These are phyloP conservation scores for Rhododendron molle DNA, from an alignment of 148 eudicot genomes.

Conservation along the genomic window DNA sequence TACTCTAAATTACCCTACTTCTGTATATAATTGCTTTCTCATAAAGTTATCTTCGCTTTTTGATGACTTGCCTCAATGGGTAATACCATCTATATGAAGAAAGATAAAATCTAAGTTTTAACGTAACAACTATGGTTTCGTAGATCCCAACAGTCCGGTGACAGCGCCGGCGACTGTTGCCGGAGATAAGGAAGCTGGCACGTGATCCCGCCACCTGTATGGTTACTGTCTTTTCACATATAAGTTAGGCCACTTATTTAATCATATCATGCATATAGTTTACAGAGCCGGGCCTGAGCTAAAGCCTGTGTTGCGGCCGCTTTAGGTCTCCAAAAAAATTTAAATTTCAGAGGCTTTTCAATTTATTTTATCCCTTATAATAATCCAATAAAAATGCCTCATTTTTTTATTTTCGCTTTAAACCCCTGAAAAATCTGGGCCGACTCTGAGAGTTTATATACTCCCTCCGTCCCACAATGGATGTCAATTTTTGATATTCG, in stretches of 20 bases:
- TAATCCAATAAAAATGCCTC: too few relatives aligned
- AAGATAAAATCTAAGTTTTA: conserved; percentile 11
- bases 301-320: too few relatives aligned
- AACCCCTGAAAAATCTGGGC: too few relatives aligned
- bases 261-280: neutral
- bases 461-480: too few relatives aligned
- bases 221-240: conserved; percentile 5
- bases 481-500: too few relatives aligned
- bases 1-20: neutral
- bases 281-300: too few relatives aligned
- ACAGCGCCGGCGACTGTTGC: conserved; percentile 32
- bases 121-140: conserved; percentile 23
- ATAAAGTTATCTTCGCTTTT: neutral
- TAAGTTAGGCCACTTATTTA: neutral
- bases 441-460: too few relatives aligned
- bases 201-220: conserved; percentile 32
- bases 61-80: neutral
- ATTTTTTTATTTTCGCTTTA: too few relatives aligned
- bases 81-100: conserved; percentile 21
- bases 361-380: too few relatives aligned
- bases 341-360: too few relatives aligned
- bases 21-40: neutral
- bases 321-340: too few relatives aligned
- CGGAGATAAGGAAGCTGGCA: conserved; percentile 22
- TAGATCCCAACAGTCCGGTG: conserved; percentile 44